Conservation (phyloP, 1,284 basidiomycete species). For the Afroboletus lepidellus region DNA sequence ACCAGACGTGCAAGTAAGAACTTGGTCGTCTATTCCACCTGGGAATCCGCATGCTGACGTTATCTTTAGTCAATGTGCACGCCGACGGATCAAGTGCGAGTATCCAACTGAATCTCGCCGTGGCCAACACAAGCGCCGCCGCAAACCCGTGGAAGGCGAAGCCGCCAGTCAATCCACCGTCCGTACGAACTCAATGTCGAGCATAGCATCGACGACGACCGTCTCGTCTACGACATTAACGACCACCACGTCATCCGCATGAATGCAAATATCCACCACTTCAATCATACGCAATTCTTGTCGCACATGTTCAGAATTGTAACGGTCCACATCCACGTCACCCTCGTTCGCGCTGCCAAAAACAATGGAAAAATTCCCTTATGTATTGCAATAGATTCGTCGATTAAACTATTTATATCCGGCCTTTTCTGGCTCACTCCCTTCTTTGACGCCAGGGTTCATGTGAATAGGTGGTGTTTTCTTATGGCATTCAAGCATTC, state of each 20-base stretch:
- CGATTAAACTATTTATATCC: constrained; percentile 31
- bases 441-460: constrained; percentile 8
- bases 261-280: constrained; percentile 8
- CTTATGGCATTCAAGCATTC: constrained; percentile 20
- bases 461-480: constrained; percentile 17
- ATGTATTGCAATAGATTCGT: constrained; percentile 29
- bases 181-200: constrained; percentile 27
- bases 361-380: constrained; percentile 21
- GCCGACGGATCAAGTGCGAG: constrained; percentile 46
- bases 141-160: constrained; percentile 31
- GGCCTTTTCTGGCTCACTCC: constrained; percentile 11
- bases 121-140: constrained; percentile 48
- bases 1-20: constrained; percentile 41
- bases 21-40: constrained; percentile 1
- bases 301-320: constrained; percentile 15
- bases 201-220: constrained; percentile 16
- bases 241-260: constrained; percentile 25
- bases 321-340: constrained; percentile 6
- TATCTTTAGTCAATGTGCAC: constrained; percentile 44
- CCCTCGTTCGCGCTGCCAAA: constrained; percentile 12
- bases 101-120: constrained; percentile 54
- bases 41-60: constrained; percentile 22
- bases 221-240: constrained; percentile 19
- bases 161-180: constrained; percentile 19
- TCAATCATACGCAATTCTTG: constrained; percentile 6